Percentiles rank a stretch among this genome's conserved stretches.
Conservation (phyloP, 345 rosid genomes). For the Litchi chinensis region DNA sequence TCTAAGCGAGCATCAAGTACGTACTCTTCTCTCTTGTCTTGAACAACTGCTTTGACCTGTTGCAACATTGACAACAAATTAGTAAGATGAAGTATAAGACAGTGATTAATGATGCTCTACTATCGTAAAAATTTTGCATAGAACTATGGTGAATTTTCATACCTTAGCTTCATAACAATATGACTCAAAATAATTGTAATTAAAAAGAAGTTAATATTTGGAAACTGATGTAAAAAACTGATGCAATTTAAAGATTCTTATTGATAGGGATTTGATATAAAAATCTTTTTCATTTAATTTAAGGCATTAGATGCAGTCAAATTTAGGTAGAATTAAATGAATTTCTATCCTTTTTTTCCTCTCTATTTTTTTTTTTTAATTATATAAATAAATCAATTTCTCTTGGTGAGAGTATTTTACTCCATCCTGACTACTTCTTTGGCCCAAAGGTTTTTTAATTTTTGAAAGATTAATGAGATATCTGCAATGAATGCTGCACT, state of each 20-base stretch:
- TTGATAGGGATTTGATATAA: background rate
- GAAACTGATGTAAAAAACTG: background rate
- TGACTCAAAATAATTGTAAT: background rate
- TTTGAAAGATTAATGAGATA: background rate
- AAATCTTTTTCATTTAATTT: no score
- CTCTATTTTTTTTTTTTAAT: no score
- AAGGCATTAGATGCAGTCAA: no score
- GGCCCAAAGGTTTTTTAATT: no score
- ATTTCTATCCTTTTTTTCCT: no score
- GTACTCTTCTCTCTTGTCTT: constrained; percentile 63
- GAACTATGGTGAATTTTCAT: background rate
- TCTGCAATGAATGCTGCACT: background rate
- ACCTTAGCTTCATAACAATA: background rate
- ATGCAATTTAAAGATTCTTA: background rate
- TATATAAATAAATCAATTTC: no score
- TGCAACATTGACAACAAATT: constrained; percentile 4
- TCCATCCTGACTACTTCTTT: no score
- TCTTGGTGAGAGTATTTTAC: no score
- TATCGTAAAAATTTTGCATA: no score
- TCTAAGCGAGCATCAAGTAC: constrained; percentile 62
- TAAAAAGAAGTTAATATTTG: background rate
- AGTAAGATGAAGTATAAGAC: background rate
- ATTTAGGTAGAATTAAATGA: no score
- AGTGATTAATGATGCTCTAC: background rate
- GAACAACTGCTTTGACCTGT: constrained; percentile 76